These are phyloP conservation scores for Pezicula rhizophila DNA, from an alignment of 2,329 filamentous ascomycete genomes.

Conservation along the genomic window DNA sequence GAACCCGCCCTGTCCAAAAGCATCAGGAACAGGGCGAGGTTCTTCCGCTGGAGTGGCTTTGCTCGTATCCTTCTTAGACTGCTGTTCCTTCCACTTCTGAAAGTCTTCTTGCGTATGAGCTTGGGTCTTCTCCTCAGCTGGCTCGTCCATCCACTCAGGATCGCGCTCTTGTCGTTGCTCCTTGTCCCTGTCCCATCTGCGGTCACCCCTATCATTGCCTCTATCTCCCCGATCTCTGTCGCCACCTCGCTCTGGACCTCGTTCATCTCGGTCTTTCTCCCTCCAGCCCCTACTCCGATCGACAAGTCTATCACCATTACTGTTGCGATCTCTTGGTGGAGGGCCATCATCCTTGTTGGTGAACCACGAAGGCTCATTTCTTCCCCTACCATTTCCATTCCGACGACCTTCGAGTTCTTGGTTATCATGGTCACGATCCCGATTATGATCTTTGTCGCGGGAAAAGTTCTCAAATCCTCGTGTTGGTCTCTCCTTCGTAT, in stretches of 20 bases:
- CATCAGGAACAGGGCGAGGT: constrained; percentile 28
- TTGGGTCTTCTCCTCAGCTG: constrained; percentile 61
- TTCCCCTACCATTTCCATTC: constrained; percentile 59
- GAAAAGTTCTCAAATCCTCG: constrained; percentile 45
- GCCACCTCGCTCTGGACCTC: constrained; percentile 7
- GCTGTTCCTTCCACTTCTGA: constrained; percentile 87
- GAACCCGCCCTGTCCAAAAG: constrained; percentile 34
- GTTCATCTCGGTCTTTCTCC: constrained; percentile 35
- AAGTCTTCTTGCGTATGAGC: constrained; percentile 85
- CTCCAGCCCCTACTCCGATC: constrained; percentile 30
- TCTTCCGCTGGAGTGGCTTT: constrained; percentile 28
- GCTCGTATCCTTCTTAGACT: constrained; percentile 39
- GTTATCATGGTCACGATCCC: constrained; percentile 42
- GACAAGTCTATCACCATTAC: constrained; percentile 25
- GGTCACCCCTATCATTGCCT: constrained; percentile 16
- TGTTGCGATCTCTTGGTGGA: constrained; percentile 25
- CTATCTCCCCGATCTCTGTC: constrained; percentile 15
- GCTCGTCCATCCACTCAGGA: constrained; percentile 84
- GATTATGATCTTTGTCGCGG: constrained; percentile 44
- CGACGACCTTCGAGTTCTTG: constrained; percentile 50
- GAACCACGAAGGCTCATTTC: constrained; percentile 70
- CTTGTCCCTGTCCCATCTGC: constrained; percentile 43
- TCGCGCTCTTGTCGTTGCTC: constrained; percentile 66
- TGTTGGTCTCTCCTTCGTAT: constrained; percentile 40
- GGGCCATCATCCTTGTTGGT: constrained; percentile 35